Conservation (phyloP, 495 filamentous ascomycete species). For the Daldinia grandis region DNA sequence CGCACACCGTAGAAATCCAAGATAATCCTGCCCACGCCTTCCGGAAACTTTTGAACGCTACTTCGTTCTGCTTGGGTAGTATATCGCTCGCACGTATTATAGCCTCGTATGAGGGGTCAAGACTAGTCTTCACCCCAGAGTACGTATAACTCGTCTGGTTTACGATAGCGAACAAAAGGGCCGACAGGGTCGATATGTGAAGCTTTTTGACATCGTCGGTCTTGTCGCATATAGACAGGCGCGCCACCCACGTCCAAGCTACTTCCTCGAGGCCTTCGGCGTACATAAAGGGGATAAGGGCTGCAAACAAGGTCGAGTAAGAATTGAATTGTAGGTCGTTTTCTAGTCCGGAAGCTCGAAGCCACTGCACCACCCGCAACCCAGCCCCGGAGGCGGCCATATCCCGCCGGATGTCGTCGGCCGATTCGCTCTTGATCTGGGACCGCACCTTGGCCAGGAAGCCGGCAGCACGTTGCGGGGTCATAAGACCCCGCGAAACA, state of each 20-base stretch:
- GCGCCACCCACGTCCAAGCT: slow-evolving; percentile 54
- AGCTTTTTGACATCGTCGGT: slow-evolving; percentile 4
- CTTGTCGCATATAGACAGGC: slow-evolving; percentile 27
- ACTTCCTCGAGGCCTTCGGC: slow-evolving; percentile 58
- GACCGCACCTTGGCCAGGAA: slow-evolving; percentile 49
- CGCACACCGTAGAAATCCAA: slow-evolving; percentile 48
- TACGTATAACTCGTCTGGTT: slow-evolving; percentile 21
- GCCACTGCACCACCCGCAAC: slow-evolving; percentile 57
- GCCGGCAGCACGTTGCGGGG: slow-evolving; percentile 48
- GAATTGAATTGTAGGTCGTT: slow-evolving; percentile 48
- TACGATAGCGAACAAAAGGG: slow-evolving; percentile 44
- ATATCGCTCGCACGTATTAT: slow-evolving; percentile 46
- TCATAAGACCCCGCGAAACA: slow-evolving; percentile 57
- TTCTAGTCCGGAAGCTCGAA: slow-evolving; percentile 59
- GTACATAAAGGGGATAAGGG: slow-evolving; percentile 58
- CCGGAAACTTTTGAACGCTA: slow-evolving; percentile 14
- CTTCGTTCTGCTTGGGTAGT: slow-evolving; percentile 26
- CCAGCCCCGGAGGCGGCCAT: slow-evolving; percentile 54
- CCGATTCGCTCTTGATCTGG: slow-evolving; percentile 40
- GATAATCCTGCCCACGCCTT: slow-evolving; percentile 45
- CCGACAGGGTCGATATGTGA: slow-evolving; percentile 11
- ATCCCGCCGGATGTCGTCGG: slow-evolving; percentile 38
- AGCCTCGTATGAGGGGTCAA: slow-evolving; percentile 50
- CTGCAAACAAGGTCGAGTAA: slow-evolving; percentile 41
- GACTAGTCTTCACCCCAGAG: slow-evolving; percentile 21